Percentiles rank a stretch among this genome's conserved stretches.
phyloP scores from a whole-genome alignment of 129 eudicot genomes.

The sunflower (Helianthus annuus) region DNA sequence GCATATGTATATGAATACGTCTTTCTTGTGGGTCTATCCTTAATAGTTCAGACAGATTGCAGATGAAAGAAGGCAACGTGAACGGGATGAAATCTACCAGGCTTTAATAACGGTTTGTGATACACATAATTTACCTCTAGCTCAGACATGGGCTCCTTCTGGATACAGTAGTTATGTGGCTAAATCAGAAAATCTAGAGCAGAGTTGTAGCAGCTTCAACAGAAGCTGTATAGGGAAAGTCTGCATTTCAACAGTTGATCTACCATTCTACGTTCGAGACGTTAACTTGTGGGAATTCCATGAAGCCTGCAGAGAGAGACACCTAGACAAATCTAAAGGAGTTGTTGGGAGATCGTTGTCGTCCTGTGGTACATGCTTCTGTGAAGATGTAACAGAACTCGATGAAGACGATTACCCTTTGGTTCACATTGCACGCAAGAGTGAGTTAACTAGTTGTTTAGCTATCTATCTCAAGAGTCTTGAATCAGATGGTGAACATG shows the following conservation, averaged over 20 bases:
- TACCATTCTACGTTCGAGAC: constrained; percentile 15
- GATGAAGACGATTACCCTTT: constrained; percentile 13
- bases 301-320: constrained; percentile 12
- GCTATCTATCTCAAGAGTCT: constrained; percentile 6
- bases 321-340: constrained; percentile 2
- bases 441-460: constrained; percentile 10
- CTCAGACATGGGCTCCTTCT: constrained; percentile 9
- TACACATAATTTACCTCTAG: constrained; percentile 7
- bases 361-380: constrained; percentile 11
- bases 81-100: neutral
- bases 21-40: neutral
- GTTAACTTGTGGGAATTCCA: constrained; percentile 13
- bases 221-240: constrained; percentile 11
- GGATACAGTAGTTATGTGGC: neutral
- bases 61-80: constrained; percentile 11
- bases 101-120: neutral
- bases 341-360: constrained; percentile 12
- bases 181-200: constrained; percentile 12
- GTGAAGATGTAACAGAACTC: constrained; percentile 10
- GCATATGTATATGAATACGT: neutral
- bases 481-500: neutral
- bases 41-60: neutral
- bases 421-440: neutral
- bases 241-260: constrained; percentile 9
- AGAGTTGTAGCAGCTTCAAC: constrained; percentile 11